These are phyloP conservation scores for Trichoderma aggressivum DNA, from an alignment of 2,329 filamentous ascomycete species.

Conservation along the genomic window DNA sequence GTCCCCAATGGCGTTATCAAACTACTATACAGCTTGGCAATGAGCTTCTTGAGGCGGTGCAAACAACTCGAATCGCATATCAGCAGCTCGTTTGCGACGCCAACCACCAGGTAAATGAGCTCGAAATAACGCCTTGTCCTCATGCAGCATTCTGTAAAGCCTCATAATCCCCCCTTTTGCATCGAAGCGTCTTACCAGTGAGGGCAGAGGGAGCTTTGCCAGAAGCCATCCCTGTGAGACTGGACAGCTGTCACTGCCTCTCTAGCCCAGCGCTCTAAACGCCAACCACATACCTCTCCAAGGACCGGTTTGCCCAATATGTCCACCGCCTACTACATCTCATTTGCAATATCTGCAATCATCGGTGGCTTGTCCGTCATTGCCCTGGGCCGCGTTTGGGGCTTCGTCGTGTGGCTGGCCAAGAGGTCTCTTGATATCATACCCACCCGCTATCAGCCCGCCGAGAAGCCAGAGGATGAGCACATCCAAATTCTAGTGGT, in stretches of 20 bases:
- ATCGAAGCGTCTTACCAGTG: not conserved
- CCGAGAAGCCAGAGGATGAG: conserved; percentile 37
- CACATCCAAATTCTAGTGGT: conserved; percentile 81
- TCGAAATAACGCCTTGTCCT: not conserved
- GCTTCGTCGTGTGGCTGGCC: conserved; percentile 25
- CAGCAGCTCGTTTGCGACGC: not conserved
- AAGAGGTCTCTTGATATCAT: conserved; percentile 25
- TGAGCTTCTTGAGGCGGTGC: not conserved
- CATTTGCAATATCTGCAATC: conserved; percentile 35
- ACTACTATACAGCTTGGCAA: not conserved
- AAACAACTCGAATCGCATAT: not conserved
- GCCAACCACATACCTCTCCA: not conserved
- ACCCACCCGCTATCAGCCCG: conserved; percentile 37
- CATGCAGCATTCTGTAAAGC: not conserved
- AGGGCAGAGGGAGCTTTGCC: not conserved
- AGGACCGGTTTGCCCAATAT: not conserved
- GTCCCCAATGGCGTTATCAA: not conserved
- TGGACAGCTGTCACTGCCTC: conserved; percentile 1
- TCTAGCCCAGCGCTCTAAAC: not conserved
- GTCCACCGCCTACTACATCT: not conserved
- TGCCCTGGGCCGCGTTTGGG: conserved; percentile 27
- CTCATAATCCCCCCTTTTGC: not conserved
- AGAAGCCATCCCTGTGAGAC: not conserved
- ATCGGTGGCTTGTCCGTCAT: conserved; percentile 35
- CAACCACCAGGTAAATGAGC: not conserved